Evolutionary conservation across 345 rosid species (phyloP).

Genomic region (Hibiscus trionum): DNA sequence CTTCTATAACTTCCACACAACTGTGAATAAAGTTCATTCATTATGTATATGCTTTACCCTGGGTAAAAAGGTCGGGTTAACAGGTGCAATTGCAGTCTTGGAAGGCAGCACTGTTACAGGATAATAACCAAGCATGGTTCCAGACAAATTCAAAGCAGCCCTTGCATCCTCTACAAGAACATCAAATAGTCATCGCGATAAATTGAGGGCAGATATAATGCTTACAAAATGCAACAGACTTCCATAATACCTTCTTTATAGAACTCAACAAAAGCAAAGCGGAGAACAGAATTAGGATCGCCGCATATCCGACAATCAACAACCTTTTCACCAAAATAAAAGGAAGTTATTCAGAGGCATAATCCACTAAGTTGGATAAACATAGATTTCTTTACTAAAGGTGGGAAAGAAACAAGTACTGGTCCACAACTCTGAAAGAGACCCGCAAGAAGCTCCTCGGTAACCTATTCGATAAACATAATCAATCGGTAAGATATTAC

Average conservation of each 20-base stretch:
- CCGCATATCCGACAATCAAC: slow-evolving; percentile 95
- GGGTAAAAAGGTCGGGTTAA: slow-evolving; percentile 40
- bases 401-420: slow-evolving; percentile 28
- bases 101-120: slow-evolving; percentile 97
- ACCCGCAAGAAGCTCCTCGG: slow-evolving; percentile 91
- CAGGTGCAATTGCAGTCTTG: slow-evolving; percentile 99
- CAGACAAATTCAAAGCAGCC: slow-evolving; percentile 78
- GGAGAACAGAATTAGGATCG: slow-evolving; percentile 88
- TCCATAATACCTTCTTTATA: slow-evolving; percentile 72
- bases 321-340: slow-evolving; percentile 28
- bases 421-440: slow-evolving; percentile 76
- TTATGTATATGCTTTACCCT: slow-evolving; percentile 43
- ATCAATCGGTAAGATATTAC: neutral
- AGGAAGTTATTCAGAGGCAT: slow-evolving; percentile 1
- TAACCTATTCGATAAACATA: slow-evolving; percentile 39
- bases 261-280: slow-evolving; percentile 92
- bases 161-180: slow-evolving; percentile 69
- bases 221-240: slow-evolving; percentile 14
- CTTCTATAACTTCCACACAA: too few relatives aligned
- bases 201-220: neutral
- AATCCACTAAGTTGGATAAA: slow-evolving; percentile 3
- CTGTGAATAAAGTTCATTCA: neutral
- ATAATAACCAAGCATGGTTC: slow-evolving; percentile 86
- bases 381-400: neutral
- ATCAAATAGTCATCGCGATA: slow-evolving; percentile 17